Percentiles rank a stretch among this genome's conserved stretches.
These are phyloP conservation scores for Lotmaria passim DNA, from an alignment of 208 protist genomes.

Conservation along the genomic window DNA sequence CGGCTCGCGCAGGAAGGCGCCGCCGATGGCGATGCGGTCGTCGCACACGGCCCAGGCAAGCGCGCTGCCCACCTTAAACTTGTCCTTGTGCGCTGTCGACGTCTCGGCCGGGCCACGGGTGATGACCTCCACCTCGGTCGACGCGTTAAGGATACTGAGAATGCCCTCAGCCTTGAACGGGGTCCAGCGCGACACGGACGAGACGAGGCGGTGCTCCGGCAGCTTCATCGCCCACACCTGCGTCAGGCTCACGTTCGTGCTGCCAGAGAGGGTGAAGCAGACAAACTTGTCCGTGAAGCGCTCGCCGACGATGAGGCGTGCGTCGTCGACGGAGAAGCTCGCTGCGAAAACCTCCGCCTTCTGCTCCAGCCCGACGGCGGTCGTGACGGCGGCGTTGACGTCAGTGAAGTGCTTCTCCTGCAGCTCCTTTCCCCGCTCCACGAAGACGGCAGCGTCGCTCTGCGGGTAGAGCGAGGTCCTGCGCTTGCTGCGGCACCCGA, in stretches of 20 bases:
- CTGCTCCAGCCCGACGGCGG: conserved; percentile 44
- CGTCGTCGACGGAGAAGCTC: conserved; percentile 56
- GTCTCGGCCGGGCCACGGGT: conserved; percentile 30
- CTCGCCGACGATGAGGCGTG: conserved; percentile 61
- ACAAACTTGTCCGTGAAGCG: conserved; percentile 72
- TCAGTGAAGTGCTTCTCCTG: conserved; percentile 60
- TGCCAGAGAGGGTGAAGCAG: conserved; percentile 49
- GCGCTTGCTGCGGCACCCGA: conserved; percentile 72
- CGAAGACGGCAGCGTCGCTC: conserved; percentile 43
- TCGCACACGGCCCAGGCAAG: conserved; percentile 59
- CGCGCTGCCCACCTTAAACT: conserved; percentile 80
- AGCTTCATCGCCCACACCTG: conserved; percentile 58
- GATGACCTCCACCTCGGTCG: conserved; percentile 73
- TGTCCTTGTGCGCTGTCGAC: conserved; percentile 47
- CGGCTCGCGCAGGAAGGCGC: conserved; percentile 77
- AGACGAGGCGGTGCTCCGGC: conserved; percentile 70
- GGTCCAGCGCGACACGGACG: conserved; percentile 57
- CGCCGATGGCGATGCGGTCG: conserved; percentile 58
- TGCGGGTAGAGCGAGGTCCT: conserved; percentile 60
- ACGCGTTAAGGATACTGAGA: conserved; percentile 54
- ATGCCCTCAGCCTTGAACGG: conserved; percentile 52
- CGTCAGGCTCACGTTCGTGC: conserved; percentile 40
- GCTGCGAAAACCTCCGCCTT: conserved; percentile 65
- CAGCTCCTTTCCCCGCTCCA: conserved; percentile 62
- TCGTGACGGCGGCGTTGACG: conserved; percentile 37